Percentiles rank a stretch among this genome's conserved stretches.
Evolutionary conservation across 2,329 filamentous ascomycete genomes (phyloP).

Genomic region (Dothidotthia symphoricarpi): DNA sequence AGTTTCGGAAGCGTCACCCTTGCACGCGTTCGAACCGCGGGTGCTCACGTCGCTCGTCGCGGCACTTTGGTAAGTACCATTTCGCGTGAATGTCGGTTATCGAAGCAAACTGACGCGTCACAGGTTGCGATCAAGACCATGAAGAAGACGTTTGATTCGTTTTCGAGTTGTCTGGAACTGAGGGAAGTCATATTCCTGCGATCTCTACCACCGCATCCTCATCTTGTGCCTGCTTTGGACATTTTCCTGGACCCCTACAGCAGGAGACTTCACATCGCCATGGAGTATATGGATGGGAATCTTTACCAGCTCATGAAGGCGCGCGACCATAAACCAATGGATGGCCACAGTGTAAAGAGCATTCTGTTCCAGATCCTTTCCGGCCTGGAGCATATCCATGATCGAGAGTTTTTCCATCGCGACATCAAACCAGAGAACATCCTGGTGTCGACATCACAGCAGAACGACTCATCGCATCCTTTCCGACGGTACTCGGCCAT

Average conservation of each 20-base stretch:
- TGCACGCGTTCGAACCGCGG: conserved; percentile 85
- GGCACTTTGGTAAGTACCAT: conserved; percentile 78
- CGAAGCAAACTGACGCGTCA: conserved; percentile 21
- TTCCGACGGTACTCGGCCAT: conserved; percentile 92
- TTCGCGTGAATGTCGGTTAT: conserved; percentile 6
- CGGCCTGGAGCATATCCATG: conserved; percentile 94
- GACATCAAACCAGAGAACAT: conserved; percentile 99
- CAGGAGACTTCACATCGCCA: conserved; percentile 95
- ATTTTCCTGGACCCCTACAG: conserved; percentile 96
- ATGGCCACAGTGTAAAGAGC: conserved; percentile 91
- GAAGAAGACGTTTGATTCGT: conserved; percentile 98
- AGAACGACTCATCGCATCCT: conserved; percentile 76
- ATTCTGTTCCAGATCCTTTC: conserved; percentile 96
- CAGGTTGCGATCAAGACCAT: conserved; percentile 99
- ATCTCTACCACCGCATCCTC: conserved; percentile 80
- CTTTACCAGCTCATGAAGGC: conserved; percentile 99
- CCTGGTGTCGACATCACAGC: conserved; percentile 84
- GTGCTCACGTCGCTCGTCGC: conserved; percentile 80
- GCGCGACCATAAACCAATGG: conserved; percentile 89
- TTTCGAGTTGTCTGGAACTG: conserved; percentile 84
- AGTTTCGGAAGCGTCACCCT: conserved; percentile 96
- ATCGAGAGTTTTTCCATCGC: conserved; percentile 95
- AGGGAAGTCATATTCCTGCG: conserved; percentile 96
- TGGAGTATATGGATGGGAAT: conserved; percentile 99
- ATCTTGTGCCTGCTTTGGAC: conserved; percentile 94